phyloP scores from a whole-genome alignment of 2,329 filamentous ascomycete genomes.

The Paracorniculantispora psalliotae region DNA sequence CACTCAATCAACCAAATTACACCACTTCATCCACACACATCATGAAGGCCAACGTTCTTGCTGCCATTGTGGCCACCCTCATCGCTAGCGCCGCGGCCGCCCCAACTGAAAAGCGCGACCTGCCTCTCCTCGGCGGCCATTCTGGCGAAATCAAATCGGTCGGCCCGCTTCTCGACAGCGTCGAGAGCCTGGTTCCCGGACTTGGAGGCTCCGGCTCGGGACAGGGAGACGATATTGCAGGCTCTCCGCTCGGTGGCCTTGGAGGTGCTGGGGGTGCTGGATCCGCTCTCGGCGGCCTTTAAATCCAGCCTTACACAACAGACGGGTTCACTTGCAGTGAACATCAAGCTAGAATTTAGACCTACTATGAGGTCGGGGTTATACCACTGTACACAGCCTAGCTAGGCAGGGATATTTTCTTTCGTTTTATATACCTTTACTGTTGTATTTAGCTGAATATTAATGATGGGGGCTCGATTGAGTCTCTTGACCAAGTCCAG shows the following conservation, averaged over 20 bases:
- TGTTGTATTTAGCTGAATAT: background rate
- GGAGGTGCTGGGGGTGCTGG: background rate
- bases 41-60: slow-evolving; percentile 7
- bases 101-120: slow-evolving; percentile 7
- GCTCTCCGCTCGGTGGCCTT: background rate
- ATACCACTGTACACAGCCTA: no score
- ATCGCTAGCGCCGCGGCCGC: slow-evolving; percentile 1
- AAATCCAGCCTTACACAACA: background rate
- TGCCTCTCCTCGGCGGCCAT: slow-evolving; percentile 8
- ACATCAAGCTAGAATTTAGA: no score
- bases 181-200: slow-evolving; percentile 3
- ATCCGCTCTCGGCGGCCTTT: background rate
- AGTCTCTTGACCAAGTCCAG: background rate
- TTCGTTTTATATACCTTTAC: background rate
- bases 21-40: background rate
- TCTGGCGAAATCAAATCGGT: background rate
- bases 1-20: background rate
- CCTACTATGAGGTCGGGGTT: no score
- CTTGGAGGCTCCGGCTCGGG: background rate
- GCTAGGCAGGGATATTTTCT: no score
- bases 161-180: slow-evolving; percentile 5
- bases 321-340: background rate
- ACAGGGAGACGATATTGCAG: background rate
- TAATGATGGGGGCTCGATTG: background rate
- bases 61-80: slow-evolving; percentile 5